Percentiles rank a stretch among this genome's conserved stretches.
Conservation (phyloP, 1,139 yeast species). For the Maudiozyma humilis region DNA sequence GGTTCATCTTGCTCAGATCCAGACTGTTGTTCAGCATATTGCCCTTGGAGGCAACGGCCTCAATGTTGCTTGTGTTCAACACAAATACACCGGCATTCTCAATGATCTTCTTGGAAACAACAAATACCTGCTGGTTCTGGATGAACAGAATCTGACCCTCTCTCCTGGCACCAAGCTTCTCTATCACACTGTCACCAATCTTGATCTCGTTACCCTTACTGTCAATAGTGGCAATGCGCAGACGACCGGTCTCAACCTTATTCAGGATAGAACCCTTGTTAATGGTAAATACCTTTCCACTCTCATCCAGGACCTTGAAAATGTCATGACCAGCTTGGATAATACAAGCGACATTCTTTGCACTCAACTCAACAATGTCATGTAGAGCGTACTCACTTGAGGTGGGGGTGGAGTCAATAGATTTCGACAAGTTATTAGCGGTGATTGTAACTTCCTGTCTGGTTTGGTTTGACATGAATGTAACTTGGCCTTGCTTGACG, state of each 20-base stretch:
- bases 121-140: conserved; percentile 68
- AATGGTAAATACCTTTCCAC: conserved; percentile 65
- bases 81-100: conserved; percentile 93
- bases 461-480: conserved; percentile 82
- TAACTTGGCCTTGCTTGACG: conserved; percentile 75
- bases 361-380: conserved; percentile 82
- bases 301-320: conserved; percentile 73
- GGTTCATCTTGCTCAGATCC: conserved; percentile 79
- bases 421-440: conserved; percentile 76
- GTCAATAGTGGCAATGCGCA: conserved; percentile 82
- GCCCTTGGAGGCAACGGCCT: conserved; percentile 75
- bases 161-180: conserved; percentile 66
- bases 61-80: conserved; percentile 63
- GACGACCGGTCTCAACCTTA: conserved; percentile 53
- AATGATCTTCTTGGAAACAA: conserved; percentile 66
- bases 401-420: conserved; percentile 61
- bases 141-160: conserved; percentile 86
- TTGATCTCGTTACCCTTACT: conserved; percentile 73
- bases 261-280: conserved; percentile 76
- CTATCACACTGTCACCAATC: conserved; percentile 88
- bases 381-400: conserved; percentile 76
- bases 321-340: conserved; percentile 83
- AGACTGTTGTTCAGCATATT: conserved; percentile 28
- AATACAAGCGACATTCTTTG: conserved; percentile 81
- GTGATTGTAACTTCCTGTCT: conserved; percentile 83